These are phyloP conservation scores for Melastoma malabathricum DNA, from an alignment of 345 rosid species.

Conservation along the genomic window DNA sequence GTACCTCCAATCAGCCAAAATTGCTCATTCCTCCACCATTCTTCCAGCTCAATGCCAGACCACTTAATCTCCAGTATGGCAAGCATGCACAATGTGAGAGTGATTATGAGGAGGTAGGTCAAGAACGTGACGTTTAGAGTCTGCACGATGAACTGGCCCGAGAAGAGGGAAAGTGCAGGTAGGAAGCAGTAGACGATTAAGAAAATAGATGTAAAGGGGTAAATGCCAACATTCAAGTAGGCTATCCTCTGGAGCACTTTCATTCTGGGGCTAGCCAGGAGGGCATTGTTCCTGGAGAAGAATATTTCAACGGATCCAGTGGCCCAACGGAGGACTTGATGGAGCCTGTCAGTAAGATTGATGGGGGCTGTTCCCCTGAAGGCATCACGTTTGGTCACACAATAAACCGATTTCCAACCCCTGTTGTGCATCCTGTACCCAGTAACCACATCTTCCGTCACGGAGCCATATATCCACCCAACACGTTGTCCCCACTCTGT, in stretches of 20 bases:
- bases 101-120: conserved; percentile 61
- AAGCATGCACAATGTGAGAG: conserved; percentile 61
- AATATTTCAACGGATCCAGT: conserved; percentile 97
- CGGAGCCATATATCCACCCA: conserved; percentile 99
- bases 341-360: conserved; percentile 92
- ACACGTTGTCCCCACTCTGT: conserved; percentile 98
- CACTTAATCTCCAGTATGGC: conserved; percentile 91
- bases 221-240: conserved; percentile 88
- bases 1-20: conserved; percentile 98
- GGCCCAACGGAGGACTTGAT: conserved; percentile 97
- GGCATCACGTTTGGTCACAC: conserved; percentile 94
- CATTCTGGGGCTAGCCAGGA: conserved; percentile 77
- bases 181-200: conserved; percentile 96
- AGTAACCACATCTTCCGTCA: conserved; percentile 95
- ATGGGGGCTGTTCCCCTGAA: conserved; percentile 96
- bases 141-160: conserved; percentile 91
- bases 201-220: conserved; percentile 91
- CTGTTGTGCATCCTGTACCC: conserved; percentile 98
- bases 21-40: conserved; percentile 99
- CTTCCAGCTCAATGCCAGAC: conserved; percentile 89
- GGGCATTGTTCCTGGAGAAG: conserved; percentile 91
- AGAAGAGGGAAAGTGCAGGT: conserved; percentile 88
- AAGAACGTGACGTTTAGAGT: conserved; percentile 77
- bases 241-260: conserved; percentile 85
- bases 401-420: conserved; percentile 96